Conservation (phyloP, 2,329 filamentous ascomycete species). For the Penicillium sp. region DNA sequence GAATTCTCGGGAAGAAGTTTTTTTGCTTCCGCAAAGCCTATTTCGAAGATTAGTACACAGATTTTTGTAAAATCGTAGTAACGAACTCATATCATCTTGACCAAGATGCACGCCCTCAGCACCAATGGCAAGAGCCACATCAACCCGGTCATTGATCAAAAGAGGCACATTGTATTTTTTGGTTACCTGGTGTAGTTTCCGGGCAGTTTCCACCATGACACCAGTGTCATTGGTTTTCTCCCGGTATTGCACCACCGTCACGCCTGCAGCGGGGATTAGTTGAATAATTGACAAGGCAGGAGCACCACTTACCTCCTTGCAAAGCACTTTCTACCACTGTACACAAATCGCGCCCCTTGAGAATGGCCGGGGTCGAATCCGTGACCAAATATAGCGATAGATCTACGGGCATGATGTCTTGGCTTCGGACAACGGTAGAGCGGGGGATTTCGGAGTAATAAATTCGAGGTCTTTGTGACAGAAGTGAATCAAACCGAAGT, state of each 20-base stretch:
- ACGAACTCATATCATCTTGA: conserved; percentile 82
- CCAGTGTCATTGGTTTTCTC: conserved; percentile 80
- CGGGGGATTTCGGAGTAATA: neutral
- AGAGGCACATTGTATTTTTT: conserved; percentile 68
- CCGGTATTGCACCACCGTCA: conserved; percentile 83
- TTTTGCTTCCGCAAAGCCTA: conserved; percentile 59
- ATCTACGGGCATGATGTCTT: conserved; percentile 53
- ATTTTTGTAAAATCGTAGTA: neutral
- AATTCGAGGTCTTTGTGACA: neutral
- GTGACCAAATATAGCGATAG: conserved; percentile 89
- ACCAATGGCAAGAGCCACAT: conserved; percentile 79
- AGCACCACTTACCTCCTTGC: conserved; percentile 58
- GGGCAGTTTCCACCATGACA: conserved; percentile 67
- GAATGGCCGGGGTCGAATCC: conserved; percentile 82
- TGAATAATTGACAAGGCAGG: conserved; percentile 2
- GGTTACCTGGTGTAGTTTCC: conserved; percentile 69
- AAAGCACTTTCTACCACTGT: conserved; percentile 73
- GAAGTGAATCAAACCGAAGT: neutral
- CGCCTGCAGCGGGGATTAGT: conserved; percentile 47
- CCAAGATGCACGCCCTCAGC: conserved; percentile 94
- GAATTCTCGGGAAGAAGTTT: conserved; percentile 69
- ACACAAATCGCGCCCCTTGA: conserved; percentile 68
- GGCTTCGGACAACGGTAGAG: neutral
- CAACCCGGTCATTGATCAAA: conserved; percentile 88
- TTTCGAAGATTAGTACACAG: neutral